These are phyloP conservation scores for Dioscorea dumetorum DNA, from an alignment of 106 monocot species.

Conservation along the genomic window DNA sequence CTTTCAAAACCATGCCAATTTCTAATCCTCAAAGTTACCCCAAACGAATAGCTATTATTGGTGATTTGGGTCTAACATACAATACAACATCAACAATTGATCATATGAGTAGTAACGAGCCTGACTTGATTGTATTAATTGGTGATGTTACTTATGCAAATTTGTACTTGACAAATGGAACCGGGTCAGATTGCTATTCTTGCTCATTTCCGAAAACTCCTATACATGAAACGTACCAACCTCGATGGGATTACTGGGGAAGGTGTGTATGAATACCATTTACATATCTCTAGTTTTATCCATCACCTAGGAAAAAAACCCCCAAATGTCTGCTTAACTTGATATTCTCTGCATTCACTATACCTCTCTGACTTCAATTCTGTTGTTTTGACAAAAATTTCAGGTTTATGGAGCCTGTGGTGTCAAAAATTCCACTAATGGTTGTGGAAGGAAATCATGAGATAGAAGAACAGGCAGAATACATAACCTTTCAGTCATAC, in stretches of 20 bases:
- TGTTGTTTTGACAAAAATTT: neutral
- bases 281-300: too few relatives aligned
- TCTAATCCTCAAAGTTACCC: constrained; percentile 51
- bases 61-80: constrained; percentile 88
- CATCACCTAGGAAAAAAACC: too few relatives aligned
- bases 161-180: constrained; percentile 84
- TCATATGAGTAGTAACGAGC: constrained; percentile 67
- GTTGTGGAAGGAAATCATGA: constrained; percentile 95
- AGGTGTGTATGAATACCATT: constrained; percentile 23
- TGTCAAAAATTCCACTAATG: constrained; percentile 70
- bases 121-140: constrained; percentile 64
- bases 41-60: constrained; percentile 61
- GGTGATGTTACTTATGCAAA: constrained; percentile 92
- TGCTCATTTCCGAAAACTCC: constrained; percentile 69
- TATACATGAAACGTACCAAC: constrained; percentile 89
- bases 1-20: constrained; percentile 75
- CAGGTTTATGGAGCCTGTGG: constrained; percentile 78
- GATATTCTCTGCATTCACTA: too few relatives aligned
- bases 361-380: too few relatives aligned
- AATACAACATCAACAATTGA: constrained; percentile 72
- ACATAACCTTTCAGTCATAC: constrained; percentile 66
- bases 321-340: too few relatives aligned
- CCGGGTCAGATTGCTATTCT: constrained; percentile 80
- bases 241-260: constrained; percentile 96
- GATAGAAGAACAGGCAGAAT: constrained; percentile 57